Base-by-base conservation (phyloP, 2,329 filamentous ascomycete genomes). In the Diaporthe eres region DNA sequence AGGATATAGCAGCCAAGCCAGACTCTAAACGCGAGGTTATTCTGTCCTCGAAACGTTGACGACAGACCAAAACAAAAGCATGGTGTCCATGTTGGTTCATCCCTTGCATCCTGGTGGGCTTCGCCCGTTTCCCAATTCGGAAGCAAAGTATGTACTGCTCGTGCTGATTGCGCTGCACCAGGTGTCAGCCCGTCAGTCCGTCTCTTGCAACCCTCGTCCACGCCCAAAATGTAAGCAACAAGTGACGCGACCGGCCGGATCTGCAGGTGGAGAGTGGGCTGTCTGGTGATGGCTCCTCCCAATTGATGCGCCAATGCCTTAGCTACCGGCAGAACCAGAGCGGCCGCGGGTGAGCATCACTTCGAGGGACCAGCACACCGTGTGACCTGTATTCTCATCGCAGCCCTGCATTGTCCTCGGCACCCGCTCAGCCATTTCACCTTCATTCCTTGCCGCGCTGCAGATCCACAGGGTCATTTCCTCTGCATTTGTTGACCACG, bases 1-100 rank as follows among this genome's bases (percentile, higher is more conserved):
- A 68, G 65, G 65, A 68, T 68, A 68, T 68, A 53, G 65, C 65
- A 70, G 65, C 65, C 49, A 70, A 70, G 65, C 65, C 63, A 55
- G 34, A 70, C 65, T 68, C 47, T 70, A 70, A 55, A 70, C 65
- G 49, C 65, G 49, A 70, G 65, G 65, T 70, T 70, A 70, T 55
- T 70, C n/a, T 55, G 31, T 42, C 47, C 49, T 70, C n/a, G 49
- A 42, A 70, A 70, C 65, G 49, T 70, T 55, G 65, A 70, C 65
- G 65, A 53, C n/a, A 53, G 65, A 28, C 65, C 34, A 8, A 55
- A 70, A 55, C 65, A 70, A 63, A 70, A 39, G 34, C 65, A 70
- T 55, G 49, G 47, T 42, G 65, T 42, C 34, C 65, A 55, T 55
- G 65, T 42, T 70, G 65, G 65, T 55, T 55, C 65, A 53, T 70